phyloP scores from a whole-genome alignment of 2,329 filamentous ascomycete species.

The Blastomyces parvus region DNA sequence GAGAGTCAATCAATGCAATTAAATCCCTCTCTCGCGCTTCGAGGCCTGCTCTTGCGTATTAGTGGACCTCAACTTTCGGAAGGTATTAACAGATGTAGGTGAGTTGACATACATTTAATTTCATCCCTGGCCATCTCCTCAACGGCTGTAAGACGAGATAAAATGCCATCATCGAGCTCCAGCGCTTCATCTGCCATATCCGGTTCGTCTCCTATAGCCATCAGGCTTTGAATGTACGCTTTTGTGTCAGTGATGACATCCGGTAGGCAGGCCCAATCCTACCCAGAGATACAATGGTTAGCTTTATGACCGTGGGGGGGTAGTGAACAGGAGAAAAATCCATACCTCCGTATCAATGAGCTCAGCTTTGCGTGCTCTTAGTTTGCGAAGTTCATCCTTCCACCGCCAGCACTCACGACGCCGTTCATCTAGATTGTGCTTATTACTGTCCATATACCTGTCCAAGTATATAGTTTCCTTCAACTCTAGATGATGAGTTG shows the following conservation, averaged over 20 bases:
- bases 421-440: slow-evolving; percentile 51
- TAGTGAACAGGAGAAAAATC: not conserved
- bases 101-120: slow-evolving; percentile 32
- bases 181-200: slow-evolving; percentile 32
- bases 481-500: slow-evolving; percentile 67
- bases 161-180: slow-evolving; percentile 34
- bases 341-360: slow-evolving; percentile 31
- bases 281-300: slow-evolving; percentile 6
- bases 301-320: not conserved
- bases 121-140: slow-evolving; percentile 39
- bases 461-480: slow-evolving; percentile 77
- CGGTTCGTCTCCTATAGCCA: slow-evolving; percentile 27
- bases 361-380: slow-evolving; percentile 42
- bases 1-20: slow-evolving; percentile 42
- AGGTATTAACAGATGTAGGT: not conserved
- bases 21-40: slow-evolving; percentile 38
- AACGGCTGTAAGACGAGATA: slow-evolving; percentile 37
- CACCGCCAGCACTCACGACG: slow-evolving; percentile 63
- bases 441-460: slow-evolving; percentile 66
- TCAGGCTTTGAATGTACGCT: slow-evolving; percentile 37
- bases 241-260: slow-evolving; percentile 28
- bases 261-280: slow-evolving; percentile 24
- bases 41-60: slow-evolving; percentile 18
- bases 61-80: not conserved
- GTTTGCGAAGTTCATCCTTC: slow-evolving; percentile 49